Conservation (phyloP, 495 filamentous ascomycete genomes). For the Penicillium daleae region DNA sequence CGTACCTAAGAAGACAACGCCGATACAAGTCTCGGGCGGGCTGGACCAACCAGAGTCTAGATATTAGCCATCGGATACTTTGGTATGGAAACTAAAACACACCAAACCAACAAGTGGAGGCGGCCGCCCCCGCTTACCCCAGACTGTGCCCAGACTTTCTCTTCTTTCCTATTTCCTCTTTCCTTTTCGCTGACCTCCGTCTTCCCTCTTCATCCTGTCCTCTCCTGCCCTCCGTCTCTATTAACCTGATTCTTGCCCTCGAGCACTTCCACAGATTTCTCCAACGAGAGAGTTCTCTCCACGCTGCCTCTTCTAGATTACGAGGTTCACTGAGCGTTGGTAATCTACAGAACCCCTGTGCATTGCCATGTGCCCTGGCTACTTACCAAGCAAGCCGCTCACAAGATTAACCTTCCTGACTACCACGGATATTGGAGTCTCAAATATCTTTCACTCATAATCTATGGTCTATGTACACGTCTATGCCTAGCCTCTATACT, state of each 20-base stretch:
- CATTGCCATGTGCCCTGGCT: background rate
- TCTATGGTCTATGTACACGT: conserved; percentile 39
- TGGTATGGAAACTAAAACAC: conserved; percentile 6
- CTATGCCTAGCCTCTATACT: conserved; percentile 6
- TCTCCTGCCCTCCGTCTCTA: conserved; percentile 5
- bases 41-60: conserved; percentile 19
- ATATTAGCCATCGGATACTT: conserved; percentile 19
- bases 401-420: background rate
- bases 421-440: background rate
- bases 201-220: conserved; percentile 2
- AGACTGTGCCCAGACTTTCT: no score
- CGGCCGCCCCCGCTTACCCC: conserved; percentile 32
- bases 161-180: no score
- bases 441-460: conserved; percentile 24
- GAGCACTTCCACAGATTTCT: background rate
- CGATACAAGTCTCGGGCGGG: conserved; percentile 16
- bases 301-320: background rate
- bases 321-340: background rate
- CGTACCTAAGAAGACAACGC: background rate
- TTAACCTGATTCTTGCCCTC: background rate
- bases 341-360: background rate
- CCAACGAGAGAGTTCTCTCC: background rate
- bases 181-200: background rate
- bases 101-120: conserved; percentile 2
- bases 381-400: background rate